phyloP scores from a whole-genome alignment of 768 basidiomycete species.

The Dacryopinax primogenitus region DNA sequence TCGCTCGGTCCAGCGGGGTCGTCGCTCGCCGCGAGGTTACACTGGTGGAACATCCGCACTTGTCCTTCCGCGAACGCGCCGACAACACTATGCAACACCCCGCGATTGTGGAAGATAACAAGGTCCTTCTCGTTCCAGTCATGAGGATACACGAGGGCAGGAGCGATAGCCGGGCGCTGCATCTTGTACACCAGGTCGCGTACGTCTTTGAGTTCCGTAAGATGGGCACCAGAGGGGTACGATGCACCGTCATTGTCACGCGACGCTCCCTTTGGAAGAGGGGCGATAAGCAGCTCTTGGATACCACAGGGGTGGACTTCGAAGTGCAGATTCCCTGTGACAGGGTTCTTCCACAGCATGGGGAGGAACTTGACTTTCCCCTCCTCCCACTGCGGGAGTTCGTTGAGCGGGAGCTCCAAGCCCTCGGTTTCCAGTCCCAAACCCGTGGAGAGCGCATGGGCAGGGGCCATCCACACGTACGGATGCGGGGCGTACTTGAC shows the following conservation, averaged over 20 bases:
- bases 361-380: slow-evolving; percentile 60
- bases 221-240: slow-evolving; percentile 68
- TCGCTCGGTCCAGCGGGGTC: slow-evolving; percentile 53
- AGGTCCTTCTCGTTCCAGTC: slow-evolving; percentile 69
- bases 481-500: slow-evolving; percentile 77
- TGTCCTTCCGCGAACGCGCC: slow-evolving; percentile 52
- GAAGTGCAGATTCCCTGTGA: slow-evolving; percentile 68
- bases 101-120: slow-evolving; percentile 77
- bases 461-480: slow-evolving; percentile 81
- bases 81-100: slow-evolving; percentile 65
- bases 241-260: slow-evolving; percentile 47
- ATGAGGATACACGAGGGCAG: slow-evolving; percentile 73
- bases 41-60: slow-evolving; percentile 66
- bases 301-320: slow-evolving; percentile 80
- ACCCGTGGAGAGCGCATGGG: slow-evolving; percentile 61
- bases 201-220: slow-evolving; percentile 61
- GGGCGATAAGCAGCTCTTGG: slow-evolving; percentile 52
- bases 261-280: slow-evolving; percentile 55
- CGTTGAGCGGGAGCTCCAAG: slow-evolving; percentile 47
- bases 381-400: slow-evolving; percentile 76
- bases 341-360: slow-evolving; percentile 82
- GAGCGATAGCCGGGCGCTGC: slow-evolving; percentile 81
- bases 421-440: slow-evolving; percentile 73
- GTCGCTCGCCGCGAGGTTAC: slow-evolving; percentile 71
- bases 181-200: slow-evolving; percentile 68